A percentile compares a stretch with the other conserved stretches of the same genome.
Evolutionary conservation across 2,329 filamentous ascomycete genomes (phyloP).

Genomic region (Pseudogymnoascus sp.): DNA sequence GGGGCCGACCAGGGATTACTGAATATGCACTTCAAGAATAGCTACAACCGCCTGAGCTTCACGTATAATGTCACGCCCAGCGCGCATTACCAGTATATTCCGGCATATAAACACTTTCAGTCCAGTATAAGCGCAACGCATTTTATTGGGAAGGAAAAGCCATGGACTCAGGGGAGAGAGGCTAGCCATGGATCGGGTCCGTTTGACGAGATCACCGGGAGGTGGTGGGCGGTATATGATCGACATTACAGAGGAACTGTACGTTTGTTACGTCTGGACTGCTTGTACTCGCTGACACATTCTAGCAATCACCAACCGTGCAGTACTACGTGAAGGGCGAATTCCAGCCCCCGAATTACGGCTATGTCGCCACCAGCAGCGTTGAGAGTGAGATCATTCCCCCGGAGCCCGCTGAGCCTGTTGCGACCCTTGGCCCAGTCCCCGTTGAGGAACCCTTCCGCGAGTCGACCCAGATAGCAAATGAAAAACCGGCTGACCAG

Average conservation of each 20-base stretch:
- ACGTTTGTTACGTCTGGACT: conserved; percentile 15
- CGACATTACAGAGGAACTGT: conserved; percentile 62
- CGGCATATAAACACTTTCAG: conserved; percentile 89
- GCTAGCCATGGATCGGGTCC: conserved; percentile 48
- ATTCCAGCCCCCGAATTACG: conserved; percentile 23
- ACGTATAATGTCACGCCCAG: conserved; percentile 96
- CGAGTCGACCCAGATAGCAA: conserved; percentile 18
- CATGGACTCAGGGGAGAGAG: conserved; percentile 64
- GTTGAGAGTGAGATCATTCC: conserved; percentile 8
- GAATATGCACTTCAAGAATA: conserved; percentile 84
- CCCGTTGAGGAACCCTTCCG: conserved; percentile 18
- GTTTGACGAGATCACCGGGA: conserved; percentile 74
- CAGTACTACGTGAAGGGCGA: conserved; percentile 29
- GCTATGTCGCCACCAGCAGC: conserved; percentile 15
- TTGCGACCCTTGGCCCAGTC: neutral
- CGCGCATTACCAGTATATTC: conserved; percentile 93
- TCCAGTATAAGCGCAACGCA: conserved; percentile 84
- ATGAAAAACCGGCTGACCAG: conserved; percentile 11
- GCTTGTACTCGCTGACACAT: neutral
- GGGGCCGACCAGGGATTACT: conserved; percentile 92
- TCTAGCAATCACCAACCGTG: conserved; percentile 20
- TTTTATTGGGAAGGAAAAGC: conserved; percentile 88
- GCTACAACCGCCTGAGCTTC: conserved; percentile 84
- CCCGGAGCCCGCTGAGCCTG: neutral
- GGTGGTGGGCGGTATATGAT: conserved; percentile 95